These are phyloP conservation scores for Trebouxia gelatinosa DNA, from an alignment of 163 green algal genomes.

Conservation along the genomic window DNA sequence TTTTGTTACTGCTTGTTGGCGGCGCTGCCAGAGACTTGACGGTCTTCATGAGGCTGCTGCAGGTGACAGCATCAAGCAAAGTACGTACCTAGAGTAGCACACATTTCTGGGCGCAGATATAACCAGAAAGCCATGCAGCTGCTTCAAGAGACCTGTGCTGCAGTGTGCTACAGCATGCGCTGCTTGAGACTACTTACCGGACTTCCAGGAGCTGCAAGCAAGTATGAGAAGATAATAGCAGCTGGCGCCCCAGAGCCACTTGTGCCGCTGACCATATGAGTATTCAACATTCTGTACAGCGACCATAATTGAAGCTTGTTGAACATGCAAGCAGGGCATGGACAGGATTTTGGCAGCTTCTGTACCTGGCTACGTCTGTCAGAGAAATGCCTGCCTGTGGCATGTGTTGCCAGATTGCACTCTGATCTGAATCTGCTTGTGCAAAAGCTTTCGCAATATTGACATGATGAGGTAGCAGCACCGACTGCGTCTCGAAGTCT, in stretches of 20 bases:
- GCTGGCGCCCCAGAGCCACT: background rate
- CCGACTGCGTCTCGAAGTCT: too few species aligned
- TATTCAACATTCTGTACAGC: background rate
- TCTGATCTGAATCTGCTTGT: background rate
- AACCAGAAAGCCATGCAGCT: background rate
- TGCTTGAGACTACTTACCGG: background rate
- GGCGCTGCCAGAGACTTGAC: background rate
- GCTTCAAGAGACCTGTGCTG: background rate
- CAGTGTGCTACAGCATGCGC: background rate
- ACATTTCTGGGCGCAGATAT: background rate
- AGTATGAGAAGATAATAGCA: constrained; percentile 1
- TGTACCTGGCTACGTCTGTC: background rate
- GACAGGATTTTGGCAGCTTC: background rate
- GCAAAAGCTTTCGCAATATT: background rate
- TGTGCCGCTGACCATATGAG: background rate
- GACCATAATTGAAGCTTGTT: background rate
- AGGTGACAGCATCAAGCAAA: constrained; percentile 5
- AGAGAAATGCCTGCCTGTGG: constrained; percentile 17
- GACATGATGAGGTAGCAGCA: too few species aligned
- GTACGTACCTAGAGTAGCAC: background rate
- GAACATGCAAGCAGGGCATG: too few species aligned
- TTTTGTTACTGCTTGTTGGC: background rate
- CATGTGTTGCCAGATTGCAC: constrained; percentile 19
- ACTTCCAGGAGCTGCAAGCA: background rate
- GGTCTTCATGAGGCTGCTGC: constrained; percentile 2